Conservation (phyloP, 2,329 filamentous ascomycete species). For the Spiromastix sp. region DNA sequence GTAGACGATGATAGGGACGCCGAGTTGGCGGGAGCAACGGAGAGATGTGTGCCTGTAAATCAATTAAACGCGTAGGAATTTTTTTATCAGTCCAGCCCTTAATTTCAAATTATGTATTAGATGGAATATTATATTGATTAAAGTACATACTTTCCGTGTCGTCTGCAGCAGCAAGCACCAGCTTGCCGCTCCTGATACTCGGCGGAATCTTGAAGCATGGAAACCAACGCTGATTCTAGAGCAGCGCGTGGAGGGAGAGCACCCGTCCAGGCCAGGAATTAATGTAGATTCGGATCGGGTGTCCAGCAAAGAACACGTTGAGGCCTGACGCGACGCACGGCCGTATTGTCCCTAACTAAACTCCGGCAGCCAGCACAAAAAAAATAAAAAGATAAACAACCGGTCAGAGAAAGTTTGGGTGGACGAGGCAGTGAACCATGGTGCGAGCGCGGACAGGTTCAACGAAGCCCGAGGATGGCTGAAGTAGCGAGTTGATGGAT, state of each 20-base stretch:
- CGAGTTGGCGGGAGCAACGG: slow-evolving; percentile 28
- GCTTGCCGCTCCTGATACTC: slow-evolving; percentile 36
- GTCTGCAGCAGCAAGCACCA: slow-evolving; percentile 38
- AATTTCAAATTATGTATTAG: no score
- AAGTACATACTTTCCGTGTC: slow-evolving; percentile 34
- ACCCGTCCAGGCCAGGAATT: no score
- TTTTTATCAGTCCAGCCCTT: no score
- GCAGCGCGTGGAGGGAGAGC: no score
- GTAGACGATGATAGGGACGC: slow-evolving; percentile 23
- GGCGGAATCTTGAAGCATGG: slow-evolving; percentile 37
- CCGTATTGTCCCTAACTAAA: no score
- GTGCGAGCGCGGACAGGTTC: no score
- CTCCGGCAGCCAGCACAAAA: slow-evolving; percentile 8
- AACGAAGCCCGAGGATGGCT: no score
- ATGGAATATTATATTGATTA: neutral
- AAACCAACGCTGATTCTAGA: slow-evolving; percentile 28
- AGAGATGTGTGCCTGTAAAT: slow-evolving; percentile 26
- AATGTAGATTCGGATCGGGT: no score
- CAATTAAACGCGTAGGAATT: no score
- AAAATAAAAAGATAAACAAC: slow-evolving; percentile 10
- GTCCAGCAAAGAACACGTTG: no score
- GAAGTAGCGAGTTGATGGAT: no score
- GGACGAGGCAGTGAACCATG: slow-evolving; percentile 23
- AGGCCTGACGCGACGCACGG: no score
- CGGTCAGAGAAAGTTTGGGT: slow-evolving; percentile 22